These are phyloP conservation scores for Tuber indicum DNA, from an alignment of 495 filamentous ascomycete species.

Conservation along the genomic window DNA sequence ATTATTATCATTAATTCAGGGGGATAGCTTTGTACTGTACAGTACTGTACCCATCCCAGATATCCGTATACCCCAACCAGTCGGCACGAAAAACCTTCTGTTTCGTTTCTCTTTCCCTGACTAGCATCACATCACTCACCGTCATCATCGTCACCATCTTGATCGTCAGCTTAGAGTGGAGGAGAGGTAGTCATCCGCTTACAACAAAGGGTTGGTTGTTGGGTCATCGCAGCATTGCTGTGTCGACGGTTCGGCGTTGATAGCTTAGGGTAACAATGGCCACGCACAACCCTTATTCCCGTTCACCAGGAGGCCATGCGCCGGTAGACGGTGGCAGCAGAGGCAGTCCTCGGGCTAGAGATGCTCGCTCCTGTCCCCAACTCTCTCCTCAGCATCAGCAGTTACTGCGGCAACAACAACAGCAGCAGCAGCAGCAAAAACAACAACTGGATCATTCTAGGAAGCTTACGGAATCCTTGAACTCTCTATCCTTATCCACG, in stretches of 20 bases:
- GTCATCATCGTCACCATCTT: neutral
- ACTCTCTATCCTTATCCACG: slow-evolving; percentile 23
- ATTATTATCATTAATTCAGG: neutral
- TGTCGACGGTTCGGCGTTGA: neutral
- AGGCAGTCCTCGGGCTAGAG: neutral
- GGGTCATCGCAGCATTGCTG: neutral
- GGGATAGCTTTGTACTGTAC: neutral
- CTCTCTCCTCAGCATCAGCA: neutral
- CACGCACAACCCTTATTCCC: neutral
- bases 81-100: neutral
- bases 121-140: neutral
- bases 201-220: neutral
- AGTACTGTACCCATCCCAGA: too few relatives aligned
- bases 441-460: slow-evolving; percentile 12
- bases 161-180: neutral
- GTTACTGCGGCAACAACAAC: neutral
- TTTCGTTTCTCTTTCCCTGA: neutral
- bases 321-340: neutral
- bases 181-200: neutral
- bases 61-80: neutral
- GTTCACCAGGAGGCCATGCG: neutral
- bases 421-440: neutral
- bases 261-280: neutral
- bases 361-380: neutral
- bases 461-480: slow-evolving; percentile 34